Conservation (phyloP, 2,329 filamentous ascomycete genomes). For the Lasiodiplodia hormozganensis region DNA sequence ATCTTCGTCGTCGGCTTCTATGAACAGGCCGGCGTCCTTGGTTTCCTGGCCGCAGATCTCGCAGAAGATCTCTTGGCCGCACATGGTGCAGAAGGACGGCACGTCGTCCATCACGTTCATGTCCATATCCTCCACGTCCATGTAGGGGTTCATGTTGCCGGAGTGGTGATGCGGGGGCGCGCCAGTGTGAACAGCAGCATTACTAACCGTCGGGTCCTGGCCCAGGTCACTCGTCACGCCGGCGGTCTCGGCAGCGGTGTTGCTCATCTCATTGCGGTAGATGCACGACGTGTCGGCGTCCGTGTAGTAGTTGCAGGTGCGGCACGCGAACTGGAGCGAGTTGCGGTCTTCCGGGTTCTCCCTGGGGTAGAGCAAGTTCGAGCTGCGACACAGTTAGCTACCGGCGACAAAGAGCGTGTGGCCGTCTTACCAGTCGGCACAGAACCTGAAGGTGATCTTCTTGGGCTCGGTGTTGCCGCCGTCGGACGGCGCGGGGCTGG, state of each 20-base stretch:
- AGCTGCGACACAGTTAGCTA: conserved; percentile 57
- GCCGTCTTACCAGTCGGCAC: conserved; percentile 79
- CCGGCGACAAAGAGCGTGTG: neutral
- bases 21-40: conserved; percentile 51
- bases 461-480: conserved; percentile 54
- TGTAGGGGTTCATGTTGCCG: conserved; percentile 30
- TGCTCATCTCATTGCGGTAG: conserved; percentile 93
- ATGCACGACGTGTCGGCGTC: conserved; percentile 87
- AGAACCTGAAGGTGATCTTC: conserved; percentile 97
- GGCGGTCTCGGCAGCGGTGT: conserved; percentile 89
- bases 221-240: conserved; percentile 97
- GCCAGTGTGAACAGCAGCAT: conserved; percentile 16
- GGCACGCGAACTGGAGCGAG: conserved; percentile 87
- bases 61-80: conserved; percentile 64
- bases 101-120: conserved; percentile 35
- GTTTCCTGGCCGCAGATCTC: conserved; percentile 57
- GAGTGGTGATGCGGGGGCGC: conserved; percentile 7
- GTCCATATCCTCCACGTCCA: conserved; percentile 33
- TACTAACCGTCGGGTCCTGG: conserved; percentile 97
- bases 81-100: conserved; percentile 63
- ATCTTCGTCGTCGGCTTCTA: conserved; percentile 51
- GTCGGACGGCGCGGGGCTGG: conserved; percentile 39
- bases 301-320: conserved; percentile 92
- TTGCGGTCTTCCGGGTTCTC: conserved; percentile 85
- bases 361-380: conserved; percentile 97